Conservation (phyloP, 2,329 filamentous ascomycete species). For the Scortechinia acanthostroma region DNA sequence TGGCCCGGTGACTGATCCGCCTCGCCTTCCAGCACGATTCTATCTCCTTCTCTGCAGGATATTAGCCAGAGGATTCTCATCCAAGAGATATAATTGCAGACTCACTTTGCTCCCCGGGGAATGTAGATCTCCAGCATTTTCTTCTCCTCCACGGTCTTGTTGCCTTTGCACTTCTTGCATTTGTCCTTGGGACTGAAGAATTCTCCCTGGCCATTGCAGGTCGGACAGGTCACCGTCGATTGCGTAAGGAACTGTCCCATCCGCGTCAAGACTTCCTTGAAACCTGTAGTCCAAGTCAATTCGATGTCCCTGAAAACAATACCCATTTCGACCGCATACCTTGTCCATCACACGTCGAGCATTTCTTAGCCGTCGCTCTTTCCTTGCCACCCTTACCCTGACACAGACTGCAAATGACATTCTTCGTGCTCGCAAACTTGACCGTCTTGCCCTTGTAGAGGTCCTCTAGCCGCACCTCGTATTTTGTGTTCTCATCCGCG, state of each 20-base stretch:
- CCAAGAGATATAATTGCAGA: background rate
- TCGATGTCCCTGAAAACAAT: too few species aligned
- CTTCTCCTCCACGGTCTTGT: slow-evolving; percentile 76
- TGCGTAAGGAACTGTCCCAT: slow-evolving; percentile 1
- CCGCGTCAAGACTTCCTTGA: background rate
- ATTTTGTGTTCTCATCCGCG: slow-evolving; percentile 79
- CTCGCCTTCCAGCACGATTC: slow-evolving; percentile 84
- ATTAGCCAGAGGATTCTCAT: background rate
- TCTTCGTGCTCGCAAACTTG: slow-evolving; percentile 92
- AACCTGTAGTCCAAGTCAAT: too few species aligned
- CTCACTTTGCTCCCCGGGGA: slow-evolving; percentile 67
- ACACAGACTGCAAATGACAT: slow-evolving; percentile 79
- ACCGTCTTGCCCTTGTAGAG: slow-evolving; percentile 98
- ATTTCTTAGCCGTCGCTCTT: slow-evolving; percentile 2
- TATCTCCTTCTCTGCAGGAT: slow-evolving; percentile 56
- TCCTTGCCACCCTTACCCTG: slow-evolving; percentile 44
- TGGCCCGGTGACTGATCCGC: slow-evolving; percentile 87
- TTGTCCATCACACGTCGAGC: background rate
- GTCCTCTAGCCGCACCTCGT: slow-evolving; percentile 86
- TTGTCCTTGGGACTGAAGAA: slow-evolving; percentile 78
- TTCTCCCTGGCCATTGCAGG: background rate
- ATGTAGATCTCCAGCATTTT: slow-evolving; percentile 97
- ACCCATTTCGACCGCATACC: too few species aligned
- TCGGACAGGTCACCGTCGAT: background rate
- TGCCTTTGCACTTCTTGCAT: slow-evolving; percentile 98